These are phyloP conservation scores for Leccinum truebloodii DNA, from an alignment of 768 basidiomycete genomes.

Conservation along the genomic window DNA sequence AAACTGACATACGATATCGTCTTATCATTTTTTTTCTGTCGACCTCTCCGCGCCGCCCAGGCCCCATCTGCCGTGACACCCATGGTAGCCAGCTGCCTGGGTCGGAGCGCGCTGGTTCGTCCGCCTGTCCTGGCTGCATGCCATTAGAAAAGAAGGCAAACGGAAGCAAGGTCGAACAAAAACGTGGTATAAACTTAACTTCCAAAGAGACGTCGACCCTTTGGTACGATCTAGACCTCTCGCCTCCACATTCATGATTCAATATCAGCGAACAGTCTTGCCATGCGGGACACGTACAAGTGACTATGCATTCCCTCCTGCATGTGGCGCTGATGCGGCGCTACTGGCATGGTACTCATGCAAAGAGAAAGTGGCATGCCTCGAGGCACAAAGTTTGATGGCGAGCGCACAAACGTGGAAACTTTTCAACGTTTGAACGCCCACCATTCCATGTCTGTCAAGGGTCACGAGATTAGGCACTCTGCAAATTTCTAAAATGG, in stretches of 20 bases:
- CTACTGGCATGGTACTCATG: not conserved
- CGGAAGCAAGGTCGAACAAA: not conserved
- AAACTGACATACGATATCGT: slow-evolving; percentile 1
- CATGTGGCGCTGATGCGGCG: slow-evolving; percentile 22
- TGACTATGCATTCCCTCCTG: slow-evolving; percentile 10
- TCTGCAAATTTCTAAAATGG: slow-evolving; percentile 6
- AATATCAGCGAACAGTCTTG: slow-evolving; percentile 18
- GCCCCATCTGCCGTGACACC: slow-evolving; percentile 12
- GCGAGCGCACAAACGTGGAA: slow-evolving; percentile 3
- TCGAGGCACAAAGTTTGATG: slow-evolving; percentile 35
- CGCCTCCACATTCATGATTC: slow-evolving; percentile 8
- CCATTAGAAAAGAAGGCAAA: not conserved
- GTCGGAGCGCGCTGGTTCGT: slow-evolving; percentile 9
- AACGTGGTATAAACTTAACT: not conserved
- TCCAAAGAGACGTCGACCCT: not conserved
- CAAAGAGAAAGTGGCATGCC: slow-evolving; percentile 16
- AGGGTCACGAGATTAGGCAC: slow-evolving; percentile 17
- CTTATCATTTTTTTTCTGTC: no score
- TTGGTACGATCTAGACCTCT: not conserved
- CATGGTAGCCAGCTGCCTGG: not conserved
- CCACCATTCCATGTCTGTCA: slow-evolving; percentile 6
- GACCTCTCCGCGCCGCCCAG: slow-evolving; percentile 13
- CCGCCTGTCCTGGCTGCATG: not conserved
- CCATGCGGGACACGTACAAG: slow-evolving; percentile 4
- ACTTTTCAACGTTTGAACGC: not conserved